Base-by-base conservation (phyloP, 371 early-diverging fungal species). In the Mortierella sp. region DNA sequence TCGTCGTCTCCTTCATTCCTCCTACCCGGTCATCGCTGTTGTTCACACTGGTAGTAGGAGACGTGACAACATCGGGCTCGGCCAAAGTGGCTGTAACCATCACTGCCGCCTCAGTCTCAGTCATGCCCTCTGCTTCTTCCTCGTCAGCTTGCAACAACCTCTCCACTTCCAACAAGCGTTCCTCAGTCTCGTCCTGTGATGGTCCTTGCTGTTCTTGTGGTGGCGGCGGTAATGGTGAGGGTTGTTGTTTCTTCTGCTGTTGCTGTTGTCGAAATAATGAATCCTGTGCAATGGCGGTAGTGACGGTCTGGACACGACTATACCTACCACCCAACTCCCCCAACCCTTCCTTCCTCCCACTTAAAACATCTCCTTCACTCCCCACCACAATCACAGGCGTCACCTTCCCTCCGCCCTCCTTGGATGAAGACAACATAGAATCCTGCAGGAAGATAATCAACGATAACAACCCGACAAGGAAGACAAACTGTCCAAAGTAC, bases 401-500 rank as follows among this genome's bases (percentile, higher is more conserved):
- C 48, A 48, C 48, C 14, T 48, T 14, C 18, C 51, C 41, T 24
- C 7, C 38, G 3, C 11, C 38, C 1, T 3, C 43, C 24, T 24
- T 10, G 68, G 68, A 68, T 2, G 43, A 35, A 24, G 68, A 38
- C 24, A 68, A 11, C 68, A 68, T 18, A 3, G 41, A 68, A 41
- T 68, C 68, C 43, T 68, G 68, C 35, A 68, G 8, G 18, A 68
- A 24, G 24, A 68, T 8, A 24, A 68, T 68, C 7, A 68, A 41
- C 43, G 68, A 68, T 8, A 68, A 38, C 1, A 68, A 1, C 8
- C 68, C 68, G 11, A 68, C 4, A 24, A 68, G 68, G 35, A 68
- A 41, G 68, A 68, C 68, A 68, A 68, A 68, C 41, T 68, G 68
- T 1, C 41, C 68, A 41, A 68, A 68, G 24, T 41, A 68, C 10